Evolutionary conservation across 2,329 filamentous ascomycete genomes (phyloP), one percentile per base, ranked within the genome.

Genomic region (Colletotrichum sp.): DNA sequence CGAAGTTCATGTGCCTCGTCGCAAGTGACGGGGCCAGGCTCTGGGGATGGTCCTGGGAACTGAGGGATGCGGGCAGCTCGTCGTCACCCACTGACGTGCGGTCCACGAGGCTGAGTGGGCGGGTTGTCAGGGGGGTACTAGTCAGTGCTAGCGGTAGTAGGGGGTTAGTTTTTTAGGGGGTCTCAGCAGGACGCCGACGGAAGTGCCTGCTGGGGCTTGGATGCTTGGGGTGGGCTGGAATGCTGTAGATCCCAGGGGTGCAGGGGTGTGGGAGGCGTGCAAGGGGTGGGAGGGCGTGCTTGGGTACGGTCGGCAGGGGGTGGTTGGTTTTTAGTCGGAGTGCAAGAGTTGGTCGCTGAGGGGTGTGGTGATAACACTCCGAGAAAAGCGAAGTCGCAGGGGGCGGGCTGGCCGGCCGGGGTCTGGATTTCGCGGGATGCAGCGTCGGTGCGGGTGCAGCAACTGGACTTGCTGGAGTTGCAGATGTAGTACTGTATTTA

Each of bases 51-150:
- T 43, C 59, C 28, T 52, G 77, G 77, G 71, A 70, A 60, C 71
- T 67, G 77, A 74, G 76, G 64, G 39, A 74, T 78, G 79, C 77
- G 74, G 77, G 66, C 71, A 67, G 70, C 65, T 48, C 75, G 82
- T 83, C 82, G 82, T 85, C 82, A 83, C 81, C 82, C 79, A 81
- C 83, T 86, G 85, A 86, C 84, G 85, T 86, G 85, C 80, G 79
- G 81, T 81, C 80, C 83, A 85, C 84, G 86, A 86, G 86, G 86
- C 85, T 86, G 85, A 86, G 82, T 74, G 75, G 71, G 65, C 63
- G 68, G 71, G 70, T 67, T 76, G 75, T 68, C 72, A 67, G 67
- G 72, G 71, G 57, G 73, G 66, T 63, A 30, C 67, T 71, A 71
- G 72, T 64, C 60, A 57, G 52, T 68, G 43, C 70, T 75, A 65